These are phyloP conservation scores for Candolleomyces efflorescens DNA, from an alignment of 768 basidiomycete genomes.

Conservation along the genomic window DNA sequence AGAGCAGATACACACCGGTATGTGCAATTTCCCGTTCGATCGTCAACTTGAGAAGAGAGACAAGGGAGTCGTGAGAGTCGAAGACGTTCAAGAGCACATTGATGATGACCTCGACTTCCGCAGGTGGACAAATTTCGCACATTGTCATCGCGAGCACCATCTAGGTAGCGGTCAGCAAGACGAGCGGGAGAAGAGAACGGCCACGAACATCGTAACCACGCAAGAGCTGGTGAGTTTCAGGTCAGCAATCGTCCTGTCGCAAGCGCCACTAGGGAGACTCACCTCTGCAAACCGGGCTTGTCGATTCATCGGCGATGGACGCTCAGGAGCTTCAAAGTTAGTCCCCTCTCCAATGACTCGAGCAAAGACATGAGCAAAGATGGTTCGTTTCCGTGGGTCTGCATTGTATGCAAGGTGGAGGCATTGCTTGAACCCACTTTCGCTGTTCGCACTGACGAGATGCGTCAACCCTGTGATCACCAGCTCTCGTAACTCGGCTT, in stretches of 20 bases:
- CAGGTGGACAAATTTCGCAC: conserved; percentile 78
- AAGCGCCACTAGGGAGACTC: conserved; percentile 14
- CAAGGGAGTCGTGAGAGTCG: conserved; percentile 68
- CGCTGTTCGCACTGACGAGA: conserved; percentile 78
- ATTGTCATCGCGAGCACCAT: conserved; percentile 80
- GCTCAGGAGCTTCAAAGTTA: conserved; percentile 63
- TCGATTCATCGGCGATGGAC: conserved; percentile 39
- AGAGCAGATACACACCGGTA: conserved; percentile 48
- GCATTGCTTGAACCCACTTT: conserved; percentile 87
- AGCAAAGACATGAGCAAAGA: conserved; percentile 83
- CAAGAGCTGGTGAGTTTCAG: conserved; percentile 55
- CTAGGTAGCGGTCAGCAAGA: conserved; percentile 27
- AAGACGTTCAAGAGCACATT: conserved; percentile 84
- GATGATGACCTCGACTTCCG: conserved; percentile 80
- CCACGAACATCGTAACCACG: conserved; percentile 65
- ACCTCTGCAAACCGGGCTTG: conserved; percentile 60
- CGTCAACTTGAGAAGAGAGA: conserved; percentile 75
- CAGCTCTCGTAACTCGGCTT: conserved; percentile 65
- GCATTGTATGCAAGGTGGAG: conserved; percentile 72
- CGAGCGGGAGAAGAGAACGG: background rate
- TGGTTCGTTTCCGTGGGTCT: conserved; percentile 64
- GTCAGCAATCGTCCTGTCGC: background rate
- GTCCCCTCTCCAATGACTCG: conserved; percentile 78
- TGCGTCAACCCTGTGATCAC: conserved; percentile 80
- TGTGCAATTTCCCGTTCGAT: conserved; percentile 80